Evolutionary conservation across 441 rosid genomes (phyloP), one percentile per base, ranked within the genome.

Genomic region (Gossypium davidsonii): DNA sequence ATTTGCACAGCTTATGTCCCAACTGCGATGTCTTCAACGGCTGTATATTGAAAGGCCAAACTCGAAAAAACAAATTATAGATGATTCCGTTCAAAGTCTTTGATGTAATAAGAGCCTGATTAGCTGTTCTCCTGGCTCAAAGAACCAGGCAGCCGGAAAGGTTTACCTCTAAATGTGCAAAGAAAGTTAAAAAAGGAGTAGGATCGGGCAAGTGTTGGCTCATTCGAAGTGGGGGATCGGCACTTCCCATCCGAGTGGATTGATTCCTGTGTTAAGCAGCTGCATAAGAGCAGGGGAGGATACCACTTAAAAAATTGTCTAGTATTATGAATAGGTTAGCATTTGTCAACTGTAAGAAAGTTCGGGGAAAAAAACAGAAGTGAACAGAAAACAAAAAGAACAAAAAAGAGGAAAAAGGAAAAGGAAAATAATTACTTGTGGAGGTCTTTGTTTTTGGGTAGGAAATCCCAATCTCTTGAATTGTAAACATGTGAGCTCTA

Each of bases 201-300:
- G 85, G 76, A 57, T 28, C 20, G 69, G 80, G 68, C 12, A 31
- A 72, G 84, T 85, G 87, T 83, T 85, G 89, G 95, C 88, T 85
- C 98, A 90, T 79, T 90, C 98, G 88, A 94, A 94, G 90, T 79
- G 95, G 95, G 97, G 85, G 88, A 92, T 80, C 79, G 21, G 9
- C 70, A 65, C 37, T 44, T 21, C 70, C 79, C 76, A 51, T 70
- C 71, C 81, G 52, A 55, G 74, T 72, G 85, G 85, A 74, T 62
- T 68, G 85, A 72, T 64, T 70, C 80, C 84, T 84, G 77, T 77
- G 14, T 39, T 67, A 4, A 51, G 71, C 96, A 80, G 62, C 88
- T 87, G 98, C 87, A 79, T 4, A 81, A 86, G 74, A 56, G 87
- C 84, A 79, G 86, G 6, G 76, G 85, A 82, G 86, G 86, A 81